phyloP scores from a whole-genome alignment of 208 protist species.

The Polymyxa betae region DNA sequence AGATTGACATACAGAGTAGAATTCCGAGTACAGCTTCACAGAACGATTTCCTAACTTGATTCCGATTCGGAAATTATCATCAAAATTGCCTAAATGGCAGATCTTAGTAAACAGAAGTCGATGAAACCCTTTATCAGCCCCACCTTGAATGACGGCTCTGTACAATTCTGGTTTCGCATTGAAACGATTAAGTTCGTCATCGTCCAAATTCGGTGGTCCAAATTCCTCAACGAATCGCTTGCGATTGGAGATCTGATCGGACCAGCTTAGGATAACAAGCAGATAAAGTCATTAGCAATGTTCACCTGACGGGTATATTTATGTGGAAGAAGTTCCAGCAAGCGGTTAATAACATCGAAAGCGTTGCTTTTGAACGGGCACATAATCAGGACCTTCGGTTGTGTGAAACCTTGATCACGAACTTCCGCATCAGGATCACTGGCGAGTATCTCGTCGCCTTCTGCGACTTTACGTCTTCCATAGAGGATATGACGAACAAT shows the following conservation, averaged over 20 bases:
- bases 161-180: slow-evolving; percentile 12
- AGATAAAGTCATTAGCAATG: neutral
- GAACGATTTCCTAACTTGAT: slow-evolving; percentile 36
- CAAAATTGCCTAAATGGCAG: neutral
- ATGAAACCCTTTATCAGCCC: neutral
- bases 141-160: neutral
- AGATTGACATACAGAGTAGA: slow-evolving; percentile 21
- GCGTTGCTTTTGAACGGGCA: slow-evolving; percentile 42
- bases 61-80: slow-evolving; percentile 30
- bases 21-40: slow-evolving; percentile 6
- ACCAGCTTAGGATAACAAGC: neutral
- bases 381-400: slow-evolving; percentile 23
- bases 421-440: neutral
- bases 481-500: slow-evolving; percentile 12
- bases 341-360: neutral
- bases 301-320: neutral
- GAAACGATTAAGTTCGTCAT: neutral
- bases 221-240: slow-evolving; percentile 10
- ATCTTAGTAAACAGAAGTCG: neutral
- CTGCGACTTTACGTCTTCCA: neutral
- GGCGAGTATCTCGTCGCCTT: neutral
- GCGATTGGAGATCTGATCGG: neutral
- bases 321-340: neutral
- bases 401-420: slow-evolving; percentile 46
- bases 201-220: slow-evolving; percentile 24